Evolutionary conservation across 176 grass and related monocot genomes (phyloP).

Genomic region (Avena sativa): DNA sequence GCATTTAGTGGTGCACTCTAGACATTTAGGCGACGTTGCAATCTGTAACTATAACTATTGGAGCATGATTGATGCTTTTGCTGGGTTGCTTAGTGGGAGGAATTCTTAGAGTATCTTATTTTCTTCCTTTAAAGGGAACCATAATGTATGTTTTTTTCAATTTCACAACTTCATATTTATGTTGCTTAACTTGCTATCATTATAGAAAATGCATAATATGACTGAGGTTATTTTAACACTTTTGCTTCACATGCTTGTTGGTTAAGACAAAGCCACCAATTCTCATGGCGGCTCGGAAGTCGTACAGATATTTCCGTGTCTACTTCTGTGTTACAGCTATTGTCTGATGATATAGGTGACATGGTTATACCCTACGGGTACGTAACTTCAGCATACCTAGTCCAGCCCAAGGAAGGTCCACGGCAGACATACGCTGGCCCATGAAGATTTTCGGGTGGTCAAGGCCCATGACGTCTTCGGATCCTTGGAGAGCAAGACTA

Average conservation of each 20-base stretch:
- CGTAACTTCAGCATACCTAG: too few relatives aligned
- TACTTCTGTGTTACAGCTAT: background rate
- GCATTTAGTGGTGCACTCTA: background rate
- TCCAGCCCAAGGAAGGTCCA: too few relatives aligned
- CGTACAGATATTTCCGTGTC: background rate
- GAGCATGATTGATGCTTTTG: too few relatives aligned
- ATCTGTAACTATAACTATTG: too few relatives aligned
- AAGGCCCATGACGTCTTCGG: too few relatives aligned
- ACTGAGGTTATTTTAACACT: background rate
- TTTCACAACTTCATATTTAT: constrained; percentile 12
- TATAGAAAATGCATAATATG: constrained; percentile 15
- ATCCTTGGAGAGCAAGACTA: too few relatives aligned
- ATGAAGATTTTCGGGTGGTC: too few relatives aligned
- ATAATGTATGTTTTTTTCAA: background rate
- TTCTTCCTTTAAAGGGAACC: background rate
- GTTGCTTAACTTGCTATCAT: background rate
- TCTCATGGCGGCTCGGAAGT: background rate
- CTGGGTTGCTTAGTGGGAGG: background rate
- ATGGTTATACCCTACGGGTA: too few relatives aligned
- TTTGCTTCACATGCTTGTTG: background rate
- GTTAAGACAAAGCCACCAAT: constrained; percentile 10
- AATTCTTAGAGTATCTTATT: background rate
- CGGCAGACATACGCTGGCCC: too few relatives aligned
- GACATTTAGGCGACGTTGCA: too few relatives aligned
- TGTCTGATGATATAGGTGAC: background rate